Evolutionary conservation across 495 filamentous ascomycete species (phyloP).

Genomic region (Aspergillus panamensis): DNA sequence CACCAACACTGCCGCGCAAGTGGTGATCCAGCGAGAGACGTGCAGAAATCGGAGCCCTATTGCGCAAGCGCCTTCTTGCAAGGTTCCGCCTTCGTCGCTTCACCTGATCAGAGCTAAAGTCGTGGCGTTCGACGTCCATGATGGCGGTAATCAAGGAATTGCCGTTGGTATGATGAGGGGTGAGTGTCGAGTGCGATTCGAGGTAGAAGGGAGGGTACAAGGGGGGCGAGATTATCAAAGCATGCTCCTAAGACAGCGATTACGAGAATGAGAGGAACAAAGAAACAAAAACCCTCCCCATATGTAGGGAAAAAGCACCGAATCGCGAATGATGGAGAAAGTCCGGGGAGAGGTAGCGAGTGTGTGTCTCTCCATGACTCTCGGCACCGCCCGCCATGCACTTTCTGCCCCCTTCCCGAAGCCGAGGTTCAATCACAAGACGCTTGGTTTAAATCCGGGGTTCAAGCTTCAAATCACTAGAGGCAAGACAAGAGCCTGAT

Average conservation of each 20-base stretch:
- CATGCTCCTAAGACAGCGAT: slow-evolving; percentile 14
- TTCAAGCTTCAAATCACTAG: not conserved
- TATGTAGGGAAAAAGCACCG: not conserved
- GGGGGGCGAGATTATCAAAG: slow-evolving; percentile 6
- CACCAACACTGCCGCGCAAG: slow-evolving; percentile 81
- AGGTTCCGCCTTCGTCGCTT: slow-evolving; percentile 37
- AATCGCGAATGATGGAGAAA: slow-evolving; percentile 20
- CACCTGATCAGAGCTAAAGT: slow-evolving; percentile 39
- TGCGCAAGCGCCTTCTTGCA: slow-evolving; percentile 43
- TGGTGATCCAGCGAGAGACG: slow-evolving; percentile 73
- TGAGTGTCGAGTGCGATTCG: not conserved
- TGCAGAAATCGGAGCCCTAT: slow-evolving; percentile 56
- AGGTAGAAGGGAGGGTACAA: slow-evolving; percentile 5
- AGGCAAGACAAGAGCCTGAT: too few relatives aligned
- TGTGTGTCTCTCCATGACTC: not conserved
- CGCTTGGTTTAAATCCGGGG: not conserved
- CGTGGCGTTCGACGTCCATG: slow-evolving; percentile 41
- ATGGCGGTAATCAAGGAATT: slow-evolving; percentile 22
- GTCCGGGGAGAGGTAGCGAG: slow-evolving; percentile 20
- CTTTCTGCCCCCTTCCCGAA: slow-evolving; percentile 34
- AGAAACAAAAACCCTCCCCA: not conserved
- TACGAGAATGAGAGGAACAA: slow-evolving; percentile 1
- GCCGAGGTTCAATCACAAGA: slow-evolving; percentile 36
- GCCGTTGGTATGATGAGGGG: slow-evolving; percentile 18
- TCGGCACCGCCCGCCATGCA: slow-evolving; percentile 36